Base-by-base conservation (phyloP, 495 filamentous ascomycete genomes). In the Aspergillus taichungensis region DNA sequence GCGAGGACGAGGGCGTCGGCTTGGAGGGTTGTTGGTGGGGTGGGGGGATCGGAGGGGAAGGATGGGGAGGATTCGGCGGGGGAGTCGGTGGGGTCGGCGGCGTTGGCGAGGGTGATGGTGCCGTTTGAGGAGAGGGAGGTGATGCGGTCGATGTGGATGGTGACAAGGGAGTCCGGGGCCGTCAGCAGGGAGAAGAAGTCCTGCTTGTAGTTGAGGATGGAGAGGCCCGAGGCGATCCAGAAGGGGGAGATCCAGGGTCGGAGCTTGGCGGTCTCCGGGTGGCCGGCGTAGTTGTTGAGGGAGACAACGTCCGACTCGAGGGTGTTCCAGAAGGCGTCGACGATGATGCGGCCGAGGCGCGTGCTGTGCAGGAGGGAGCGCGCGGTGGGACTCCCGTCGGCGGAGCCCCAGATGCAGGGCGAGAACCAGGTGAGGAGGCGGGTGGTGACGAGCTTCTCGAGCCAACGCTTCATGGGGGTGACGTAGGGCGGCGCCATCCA, bases 401-500 rank as follows among this genome's bases (percentile, higher is more conserved):
- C 62, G 18, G 67, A 61, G 8, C 76, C 76, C 76, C 81, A 85
- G 44, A 80, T 71, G 49, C 75, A 78, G 0, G 82, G 79, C 37
- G 72, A 76, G 49, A 85, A 70, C 73, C 77, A 85, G n/a, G 79
- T 84, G 34, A 84, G 56, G 24, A 82, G 57, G 0, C 82, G 72
- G 0, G 75, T 82, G 3, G 70, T 75, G 18, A 84, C 76, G 13
- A 92, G 74, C 49, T 84, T 73, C 57, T 84, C 82, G 6, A 81
- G 56, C 64, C 73, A 76, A n/a, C 59, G 66, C 51, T 76, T 77
- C 34, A 80, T 46, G 4, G 79, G 78, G 3, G 76, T 78, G n/a
- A 84, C 69, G 36, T 75, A 72, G 6, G 82, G 62, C 2, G 81
- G 81, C 3, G 76, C 66, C 76, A 91, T 87, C 76, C 82, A 90